phyloP scores from a whole-genome alignment of 331 rosid genomes.

The Malus hybrid region DNA sequence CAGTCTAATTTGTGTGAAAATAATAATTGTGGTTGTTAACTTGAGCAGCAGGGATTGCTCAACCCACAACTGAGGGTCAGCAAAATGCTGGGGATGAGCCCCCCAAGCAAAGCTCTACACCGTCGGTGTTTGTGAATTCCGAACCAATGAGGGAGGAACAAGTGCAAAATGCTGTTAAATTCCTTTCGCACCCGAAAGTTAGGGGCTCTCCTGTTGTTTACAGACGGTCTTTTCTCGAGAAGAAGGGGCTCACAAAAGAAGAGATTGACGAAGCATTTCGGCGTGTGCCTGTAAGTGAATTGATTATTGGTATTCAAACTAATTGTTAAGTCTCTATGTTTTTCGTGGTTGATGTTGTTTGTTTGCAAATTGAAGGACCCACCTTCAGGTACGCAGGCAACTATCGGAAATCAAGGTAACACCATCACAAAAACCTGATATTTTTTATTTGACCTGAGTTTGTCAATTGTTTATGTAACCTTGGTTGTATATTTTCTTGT shows the following conservation, averaged over 20 bases:
- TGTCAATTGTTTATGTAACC: background rate
- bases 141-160: slow-evolving; percentile 92
- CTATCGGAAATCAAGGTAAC: slow-evolving; percentile 62
- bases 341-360: slow-evolving; percentile 6
- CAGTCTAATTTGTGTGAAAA: background rate
- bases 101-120: slow-evolving; percentile 30
- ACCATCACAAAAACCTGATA: background rate
- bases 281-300: slow-evolving; percentile 72
- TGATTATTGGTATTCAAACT: background rate
- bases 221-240: slow-evolving; percentile 88
- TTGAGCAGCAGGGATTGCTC: slow-evolving; percentile 31
- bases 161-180: slow-evolving; percentile 86
- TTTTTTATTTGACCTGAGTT: slow-evolving; percentile 2
- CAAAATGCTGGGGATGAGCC: slow-evolving; percentile 48
- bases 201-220: slow-evolving; percentile 80
- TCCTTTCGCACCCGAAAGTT: slow-evolving; percentile 86
- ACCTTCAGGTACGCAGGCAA: slow-evolving; percentile 49
- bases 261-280: slow-evolving; percentile 97
- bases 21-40: slow-evolving; percentile 10
- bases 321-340: background rate
- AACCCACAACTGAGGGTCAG: slow-evolving; percentile 38
- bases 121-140: slow-evolving; percentile 69
- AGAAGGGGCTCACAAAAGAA: slow-evolving; percentile 91
- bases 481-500: slow-evolving; percentile 15
- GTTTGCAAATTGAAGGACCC: slow-evolving; percentile 54